Conservation (phyloP, 148 eudicot species). For the Cornus kousa region DNA sequence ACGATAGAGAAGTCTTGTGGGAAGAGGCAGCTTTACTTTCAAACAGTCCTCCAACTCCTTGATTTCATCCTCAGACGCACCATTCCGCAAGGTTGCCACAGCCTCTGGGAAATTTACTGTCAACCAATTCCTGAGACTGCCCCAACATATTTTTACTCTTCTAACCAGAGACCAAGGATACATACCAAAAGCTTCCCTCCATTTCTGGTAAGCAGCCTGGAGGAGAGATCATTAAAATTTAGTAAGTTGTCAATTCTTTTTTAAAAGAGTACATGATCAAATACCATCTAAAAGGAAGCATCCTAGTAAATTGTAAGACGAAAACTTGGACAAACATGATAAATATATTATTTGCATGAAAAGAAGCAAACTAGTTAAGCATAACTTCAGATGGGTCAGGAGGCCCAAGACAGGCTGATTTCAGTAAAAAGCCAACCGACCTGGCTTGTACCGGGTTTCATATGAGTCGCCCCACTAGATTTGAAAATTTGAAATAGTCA, state of each 20-base stretch:
- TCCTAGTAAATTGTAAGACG: background rate
- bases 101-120: slow-evolving; percentile 57
- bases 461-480: background rate
- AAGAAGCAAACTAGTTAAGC: background rate
- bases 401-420: background rate
- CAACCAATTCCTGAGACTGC: slow-evolving; percentile 59
- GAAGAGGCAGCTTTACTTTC: slow-evolving; percentile 70
- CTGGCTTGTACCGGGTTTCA: background rate
- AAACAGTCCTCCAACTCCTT: slow-evolving; percentile 52
- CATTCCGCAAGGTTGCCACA: slow-evolving; percentile 56
- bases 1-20: slow-evolving; percentile 76
- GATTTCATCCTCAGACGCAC: slow-evolving; percentile 76
- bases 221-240: background rate
- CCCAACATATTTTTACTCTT: slow-evolving; percentile 73
- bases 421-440: background rate
- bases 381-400: background rate
- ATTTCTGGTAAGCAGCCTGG: slow-evolving; percentile 73
- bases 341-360: background rate
- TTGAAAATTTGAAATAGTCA: background rate
- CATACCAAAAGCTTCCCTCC: slow-evolving; percentile 70
- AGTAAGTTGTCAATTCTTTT: background rate
- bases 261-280: background rate
- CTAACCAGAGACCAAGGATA: slow-evolving; percentile 84
- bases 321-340: background rate
- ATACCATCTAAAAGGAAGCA: background rate